Percentiles rank a stretch among this genome's conserved stretches.
Evolutionary conservation across 2,329 filamentous ascomycete genomes (phyloP).

Genomic region (Westerdykella aurantiaca): DNA sequence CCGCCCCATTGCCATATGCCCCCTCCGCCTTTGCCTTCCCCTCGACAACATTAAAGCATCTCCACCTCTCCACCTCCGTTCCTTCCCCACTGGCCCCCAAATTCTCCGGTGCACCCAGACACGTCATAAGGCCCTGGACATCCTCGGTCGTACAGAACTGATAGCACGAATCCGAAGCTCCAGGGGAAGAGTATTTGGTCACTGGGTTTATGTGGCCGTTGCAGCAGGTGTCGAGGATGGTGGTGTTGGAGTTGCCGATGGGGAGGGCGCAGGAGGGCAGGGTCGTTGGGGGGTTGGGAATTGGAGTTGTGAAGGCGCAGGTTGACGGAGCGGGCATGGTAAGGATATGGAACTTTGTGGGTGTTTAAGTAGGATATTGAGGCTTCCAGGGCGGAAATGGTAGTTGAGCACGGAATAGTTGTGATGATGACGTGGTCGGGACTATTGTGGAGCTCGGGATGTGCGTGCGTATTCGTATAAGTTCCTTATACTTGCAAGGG

Average conservation of each 20-base stretch:
- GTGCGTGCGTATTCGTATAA: no score
- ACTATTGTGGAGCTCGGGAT: no score
- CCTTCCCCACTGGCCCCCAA: slow-evolving; percentile 1
- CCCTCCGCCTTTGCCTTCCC: slow-evolving; percentile 6
- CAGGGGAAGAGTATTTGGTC: slow-evolving; percentile 14
- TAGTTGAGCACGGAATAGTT: no score
- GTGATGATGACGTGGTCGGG: no score
- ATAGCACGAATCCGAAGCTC: slow-evolving; percentile 16
- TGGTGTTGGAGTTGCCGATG: slow-evolving; percentile 22
- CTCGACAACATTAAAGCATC: slow-evolving; percentile 4
- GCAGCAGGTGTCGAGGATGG: slow-evolving; percentile 26
- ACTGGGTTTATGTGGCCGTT: slow-evolving; percentile 27
- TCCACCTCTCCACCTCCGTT: slow-evolving; percentile 6
- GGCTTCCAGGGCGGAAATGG: no score
- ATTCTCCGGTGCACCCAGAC: slow-evolving; percentile 4
- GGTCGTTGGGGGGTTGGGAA: slow-evolving; percentile 21
- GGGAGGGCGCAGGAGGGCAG: slow-evolving; percentile 21
- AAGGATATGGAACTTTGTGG: not conserved
- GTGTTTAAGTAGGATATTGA: not conserved
- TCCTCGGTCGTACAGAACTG: slow-evolving; percentile 20
- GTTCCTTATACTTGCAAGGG: no score
- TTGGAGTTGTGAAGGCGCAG: slow-evolving; percentile 5
- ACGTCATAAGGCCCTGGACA: slow-evolving; percentile 5
- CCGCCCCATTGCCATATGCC: slow-evolving; percentile 8
- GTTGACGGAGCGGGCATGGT: slow-evolving; percentile 8